Conservation (phyloP, 2,329 filamentous ascomycete genomes). For the Didymellaceae sp. region DNA sequence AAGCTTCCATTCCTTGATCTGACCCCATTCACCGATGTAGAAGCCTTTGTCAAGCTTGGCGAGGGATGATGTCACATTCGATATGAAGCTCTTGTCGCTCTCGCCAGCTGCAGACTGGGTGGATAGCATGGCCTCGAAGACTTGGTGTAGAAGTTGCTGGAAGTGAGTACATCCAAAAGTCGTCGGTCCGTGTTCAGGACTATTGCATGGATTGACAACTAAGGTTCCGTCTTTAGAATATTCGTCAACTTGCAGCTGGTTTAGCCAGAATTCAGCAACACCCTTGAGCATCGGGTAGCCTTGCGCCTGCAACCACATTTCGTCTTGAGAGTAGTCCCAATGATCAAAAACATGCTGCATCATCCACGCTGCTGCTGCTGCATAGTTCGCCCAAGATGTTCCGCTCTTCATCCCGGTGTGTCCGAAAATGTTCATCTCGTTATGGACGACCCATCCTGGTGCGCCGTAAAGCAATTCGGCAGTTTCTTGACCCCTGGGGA, state of each 20-base stretch:
- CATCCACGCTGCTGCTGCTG: conserved; percentile 63
- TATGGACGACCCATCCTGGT: conserved; percentile 63
- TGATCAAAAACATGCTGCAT: conserved; percentile 66
- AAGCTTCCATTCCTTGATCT: conserved; percentile 61
- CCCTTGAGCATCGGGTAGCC: conserved; percentile 64
- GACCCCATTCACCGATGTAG: conserved; percentile 53
- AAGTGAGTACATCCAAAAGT: conserved; percentile 63
- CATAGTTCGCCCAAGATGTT: conserved; percentile 53
- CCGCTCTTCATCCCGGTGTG: conserved; percentile 60
- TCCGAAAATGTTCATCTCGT: conserved; percentile 66
- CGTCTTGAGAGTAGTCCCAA: conserved; percentile 60
- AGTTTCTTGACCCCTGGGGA: conserved; percentile 60
- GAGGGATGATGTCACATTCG: conserved; percentile 52
- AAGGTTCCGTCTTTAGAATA: conserved; percentile 60
- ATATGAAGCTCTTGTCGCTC: conserved; percentile 43
- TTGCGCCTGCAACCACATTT: conserved; percentile 51
- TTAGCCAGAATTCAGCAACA: conserved; percentile 63
- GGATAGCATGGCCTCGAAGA: conserved; percentile 43
- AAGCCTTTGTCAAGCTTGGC: conserved; percentile 59
- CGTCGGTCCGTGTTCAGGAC: conserved; percentile 60
- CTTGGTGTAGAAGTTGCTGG: conserved; percentile 58
- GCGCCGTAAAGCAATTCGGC: conserved; percentile 62
- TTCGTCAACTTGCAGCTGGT: conserved; percentile 58
- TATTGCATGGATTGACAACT: conserved; percentile 65
- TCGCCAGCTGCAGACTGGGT: conserved; percentile 13